Evolutionary conservation across 306 rosid species (phyloP).

Genomic region (Canavalia ensiformis): DNA sequence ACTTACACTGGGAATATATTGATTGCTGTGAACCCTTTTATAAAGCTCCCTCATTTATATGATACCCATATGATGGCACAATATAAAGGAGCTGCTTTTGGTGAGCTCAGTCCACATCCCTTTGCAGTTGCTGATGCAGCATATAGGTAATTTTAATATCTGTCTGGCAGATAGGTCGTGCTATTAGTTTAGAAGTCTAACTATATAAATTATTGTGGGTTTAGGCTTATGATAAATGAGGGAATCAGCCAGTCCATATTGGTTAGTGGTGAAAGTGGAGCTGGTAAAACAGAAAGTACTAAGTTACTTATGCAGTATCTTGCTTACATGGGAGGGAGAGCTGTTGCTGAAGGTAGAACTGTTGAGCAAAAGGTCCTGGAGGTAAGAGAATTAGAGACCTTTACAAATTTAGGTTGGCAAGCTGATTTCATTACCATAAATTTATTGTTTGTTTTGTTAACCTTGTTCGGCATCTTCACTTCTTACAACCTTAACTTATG

Average conservation of each 20-base stretch:
- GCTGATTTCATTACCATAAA: conserved; percentile 10
- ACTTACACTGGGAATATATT: conserved; percentile 89
- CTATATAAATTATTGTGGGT: conserved; percentile 36
- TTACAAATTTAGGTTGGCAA: conserved; percentile 33
- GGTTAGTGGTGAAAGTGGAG: conserved; percentile 97
- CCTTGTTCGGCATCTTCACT: conserved; percentile 18
- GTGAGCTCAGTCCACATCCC: conserved; percentile 91
- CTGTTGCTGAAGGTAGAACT: conserved; percentile 77
- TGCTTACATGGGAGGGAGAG: conserved; percentile 96
- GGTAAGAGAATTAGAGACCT: conserved; percentile 52
- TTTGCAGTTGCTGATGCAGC: conserved; percentile 95
- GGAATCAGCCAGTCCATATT: conserved; percentile 83
- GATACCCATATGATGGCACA: conserved; percentile 92
- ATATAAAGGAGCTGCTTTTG: conserved; percentile 86
- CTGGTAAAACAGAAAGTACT: conserved; percentile 95
- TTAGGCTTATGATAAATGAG: conserved; percentile 85
- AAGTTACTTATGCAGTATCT: conserved; percentile 89
- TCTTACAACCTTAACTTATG: background rate
- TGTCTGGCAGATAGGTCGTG: conserved; percentile 19
- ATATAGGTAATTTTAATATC: conserved; percentile 65
- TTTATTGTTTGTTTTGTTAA: background rate
- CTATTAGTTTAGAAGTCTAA: conserved; percentile 32
- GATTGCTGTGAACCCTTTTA: conserved; percentile 91
- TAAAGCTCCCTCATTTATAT: conserved; percentile 81
- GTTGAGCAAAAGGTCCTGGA: conserved; percentile 92